Base-by-base conservation (phyloP, 1,284 basidiomycete species). In the Mrakiaceae sp. region DNA sequence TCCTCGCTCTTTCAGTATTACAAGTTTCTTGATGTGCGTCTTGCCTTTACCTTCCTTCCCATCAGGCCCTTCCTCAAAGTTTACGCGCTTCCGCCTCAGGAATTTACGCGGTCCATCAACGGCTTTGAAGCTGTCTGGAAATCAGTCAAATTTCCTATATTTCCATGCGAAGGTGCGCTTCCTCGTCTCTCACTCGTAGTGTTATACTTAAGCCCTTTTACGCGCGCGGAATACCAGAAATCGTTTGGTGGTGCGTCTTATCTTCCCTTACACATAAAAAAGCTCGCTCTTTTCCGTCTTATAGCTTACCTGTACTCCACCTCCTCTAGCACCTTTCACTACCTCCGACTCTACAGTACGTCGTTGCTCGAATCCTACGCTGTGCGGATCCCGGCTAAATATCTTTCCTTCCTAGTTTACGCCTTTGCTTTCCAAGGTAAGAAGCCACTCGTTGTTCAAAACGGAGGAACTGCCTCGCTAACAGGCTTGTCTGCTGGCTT, bases 341-440 rank as follows among this genome's bases (percentile, higher is more conserved):
- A 48, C 39, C 58, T 64, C 5, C 50, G 61, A 3, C 40, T 64
- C 11, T 54, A 51, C 40, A 63, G 40, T 44, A 71, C 67, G 46
- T 75, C 73, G 73, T 70, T 64, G 10, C 58, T 72, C 11, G 74
- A 74, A 62, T 74, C 74, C 0, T 68, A 73, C 39, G 72, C 70
- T 0, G 73, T 73, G 50, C 70, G 72, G 11, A 70, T 75, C 46
- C 74, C 74, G 72, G 71, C 72, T 8, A 73, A 74, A 70, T 74
- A 73, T 64, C 74, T 74, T 68, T 75, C 74, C 66, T 69, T 70
- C 42, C 72, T 72, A 54, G 70, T 76, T 57, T 76, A 73, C 57
- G 74, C 75, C 3, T 77, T 77, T 65, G 74, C 74, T 58, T 77
- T 77, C 56, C 75, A 76, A 52, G 71, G 75, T 70, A 6, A 3